Conservation (phyloP, 2,329 filamentous ascomycete species). For the Neurospora sp. region DNA sequence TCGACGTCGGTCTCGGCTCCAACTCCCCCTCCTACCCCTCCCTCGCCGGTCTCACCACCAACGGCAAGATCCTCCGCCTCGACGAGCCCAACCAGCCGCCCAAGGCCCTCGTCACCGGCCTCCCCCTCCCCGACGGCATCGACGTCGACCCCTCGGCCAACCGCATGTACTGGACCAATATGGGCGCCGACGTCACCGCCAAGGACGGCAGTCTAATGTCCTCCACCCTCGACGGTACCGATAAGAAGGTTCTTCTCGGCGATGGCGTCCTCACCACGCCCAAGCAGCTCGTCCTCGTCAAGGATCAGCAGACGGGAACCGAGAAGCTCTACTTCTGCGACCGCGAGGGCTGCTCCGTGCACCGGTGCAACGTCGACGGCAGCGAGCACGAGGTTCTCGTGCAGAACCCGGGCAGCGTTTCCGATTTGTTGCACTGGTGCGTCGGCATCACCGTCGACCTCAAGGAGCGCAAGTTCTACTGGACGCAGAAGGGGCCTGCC, state of each 20-base stretch:
- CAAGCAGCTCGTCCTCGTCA: conserved; percentile 28
- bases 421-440: conserved; percentile 35
- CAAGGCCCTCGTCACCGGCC: conserved; percentile 14
- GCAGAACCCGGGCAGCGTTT: neutral
- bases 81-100: neutral
- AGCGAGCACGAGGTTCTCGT: conserved; percentile 29
- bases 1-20: conserved; percentile 18
- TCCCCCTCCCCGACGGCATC: conserved; percentile 33
- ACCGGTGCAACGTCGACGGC: conserved; percentile 30
- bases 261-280: conserved; percentile 37
- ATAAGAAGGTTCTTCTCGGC: conserved; percentile 32
- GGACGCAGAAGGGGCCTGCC: conserved; percentile 48
- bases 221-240: conserved; percentile 35
- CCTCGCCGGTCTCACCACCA: neutral
- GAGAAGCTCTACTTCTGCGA: conserved; percentile 32
- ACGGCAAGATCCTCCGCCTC: conserved; percentile 8
- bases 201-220: conserved; percentile 33
- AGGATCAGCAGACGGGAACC: neutral
- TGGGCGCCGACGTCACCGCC: conserved; percentile 28
- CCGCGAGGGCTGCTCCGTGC: conserved; percentile 31
- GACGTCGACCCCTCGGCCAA: conserved; percentile 22
- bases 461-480: conserved; percentile 37
- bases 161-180: conserved; percentile 39
- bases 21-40: neutral
- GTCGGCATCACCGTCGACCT: conserved; percentile 43